Conservation (phyloP, 352 stramenopile genomes). For the Pythium biforme region DNA sequence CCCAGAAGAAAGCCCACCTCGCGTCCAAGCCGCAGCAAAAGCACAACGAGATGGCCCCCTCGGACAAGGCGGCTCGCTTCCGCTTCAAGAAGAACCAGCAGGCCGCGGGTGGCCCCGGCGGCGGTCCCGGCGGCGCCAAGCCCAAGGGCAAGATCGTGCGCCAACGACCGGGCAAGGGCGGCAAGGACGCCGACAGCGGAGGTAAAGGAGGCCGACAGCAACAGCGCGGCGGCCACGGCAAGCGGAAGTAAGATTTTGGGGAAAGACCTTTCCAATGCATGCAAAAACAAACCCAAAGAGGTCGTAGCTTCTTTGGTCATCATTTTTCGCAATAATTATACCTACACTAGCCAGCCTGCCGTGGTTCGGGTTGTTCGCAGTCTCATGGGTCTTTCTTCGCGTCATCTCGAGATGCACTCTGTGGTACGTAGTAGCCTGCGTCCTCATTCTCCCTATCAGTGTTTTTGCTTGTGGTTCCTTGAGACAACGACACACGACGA, state of each 20-base stretch:
- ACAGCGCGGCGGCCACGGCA: not conserved
- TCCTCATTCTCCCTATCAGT: not conserved
- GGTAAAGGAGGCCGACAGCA: conserved; percentile 1
- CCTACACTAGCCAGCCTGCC: conserved; percentile 21
- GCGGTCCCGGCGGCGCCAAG: not conserved
- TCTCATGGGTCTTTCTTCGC: too few species aligned
- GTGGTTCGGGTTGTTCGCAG: too few species aligned
- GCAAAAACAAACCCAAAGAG: not conserved
- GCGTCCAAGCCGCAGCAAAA: conserved; percentile 39
- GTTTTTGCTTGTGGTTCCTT: not conserved
- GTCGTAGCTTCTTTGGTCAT: not conserved
- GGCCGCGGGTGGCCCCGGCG: not conserved
- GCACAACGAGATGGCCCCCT: conserved; percentile 55
- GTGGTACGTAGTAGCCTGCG: too few species aligned
- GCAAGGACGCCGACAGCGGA: not conserved
- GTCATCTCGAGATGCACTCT: too few species aligned
- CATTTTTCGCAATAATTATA: conserved; percentile 26
- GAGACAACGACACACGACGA: conserved; percentile 1
- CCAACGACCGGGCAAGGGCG: conserved; percentile 35
- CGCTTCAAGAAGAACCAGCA: conserved; percentile 29
- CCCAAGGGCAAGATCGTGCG: conserved; percentile 64
- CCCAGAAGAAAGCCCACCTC: conserved; percentile 21
- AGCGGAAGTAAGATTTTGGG: conserved; percentile 9
- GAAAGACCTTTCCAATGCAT: too few species aligned
- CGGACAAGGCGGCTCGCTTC: conserved; percentile 68